Conservation (phyloP, 2,329 filamentous ascomycete species). For the Exophiala sideris region DNA sequence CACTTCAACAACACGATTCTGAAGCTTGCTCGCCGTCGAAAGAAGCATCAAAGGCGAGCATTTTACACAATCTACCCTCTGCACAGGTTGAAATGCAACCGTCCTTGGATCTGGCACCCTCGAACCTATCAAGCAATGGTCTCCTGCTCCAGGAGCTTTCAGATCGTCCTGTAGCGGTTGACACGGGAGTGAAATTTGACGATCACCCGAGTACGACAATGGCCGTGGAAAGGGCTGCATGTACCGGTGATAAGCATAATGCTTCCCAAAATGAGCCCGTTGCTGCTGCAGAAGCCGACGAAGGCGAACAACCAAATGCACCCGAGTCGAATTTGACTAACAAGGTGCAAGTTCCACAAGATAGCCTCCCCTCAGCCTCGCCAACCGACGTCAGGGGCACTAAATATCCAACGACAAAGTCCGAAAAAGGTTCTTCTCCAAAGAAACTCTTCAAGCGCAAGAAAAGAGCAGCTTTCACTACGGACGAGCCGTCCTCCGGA, state of each 20-base stretch:
- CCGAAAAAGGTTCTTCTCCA: neutral
- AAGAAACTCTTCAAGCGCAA: constrained; percentile 12
- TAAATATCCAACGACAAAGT: neutral
- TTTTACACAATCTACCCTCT: constrained; percentile 7
- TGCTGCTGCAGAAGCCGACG: too few relatives aligned
- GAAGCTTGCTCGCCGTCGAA: constrained; percentile 6
- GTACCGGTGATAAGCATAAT: too few relatives aligned
- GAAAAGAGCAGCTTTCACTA: constrained; percentile 27
- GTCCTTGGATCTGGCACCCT: constrained; percentile 4
- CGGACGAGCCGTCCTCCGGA: constrained; percentile 5
- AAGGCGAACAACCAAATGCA: too few relatives aligned
- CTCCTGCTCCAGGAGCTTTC: constrained; percentile 4
- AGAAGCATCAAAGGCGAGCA: constrained; percentile 6
- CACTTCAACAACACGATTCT: neutral
- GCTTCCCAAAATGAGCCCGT: too few relatives aligned
- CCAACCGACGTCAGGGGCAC: neutral
- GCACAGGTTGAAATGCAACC: constrained; percentile 9
- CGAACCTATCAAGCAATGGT: constrained; percentile 16
- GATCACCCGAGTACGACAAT: neutral
- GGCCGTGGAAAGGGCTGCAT: neutral
- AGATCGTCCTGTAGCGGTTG: neutral
- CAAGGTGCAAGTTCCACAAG: too few relatives aligned
- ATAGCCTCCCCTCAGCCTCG: neutral
- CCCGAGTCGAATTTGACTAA: too few relatives aligned
- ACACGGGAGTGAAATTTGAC: neutral